A percentile compares a stretch with the other conserved stretches of the same genome.
Conservation (phyloP, 169 alveolate species). For the Cytauxzoon felis region DNA sequence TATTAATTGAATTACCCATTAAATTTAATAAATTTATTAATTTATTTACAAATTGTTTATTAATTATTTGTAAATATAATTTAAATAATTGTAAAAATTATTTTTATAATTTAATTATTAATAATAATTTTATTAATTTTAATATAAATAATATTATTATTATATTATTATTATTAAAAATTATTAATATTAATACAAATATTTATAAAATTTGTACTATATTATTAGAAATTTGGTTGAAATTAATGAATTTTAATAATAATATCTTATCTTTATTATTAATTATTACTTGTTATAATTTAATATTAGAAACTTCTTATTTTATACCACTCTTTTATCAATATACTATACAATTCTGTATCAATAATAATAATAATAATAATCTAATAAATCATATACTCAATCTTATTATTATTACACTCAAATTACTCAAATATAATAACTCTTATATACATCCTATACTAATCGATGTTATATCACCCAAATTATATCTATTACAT, state of each 20-base stretch:
- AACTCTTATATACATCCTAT: conserved; percentile 42
- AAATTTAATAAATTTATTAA: too few relatives aligned
- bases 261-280: background rate
- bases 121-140: too few relatives aligned
- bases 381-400: conserved; percentile 20
- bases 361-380: background rate
- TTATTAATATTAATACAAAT: conserved; percentile 20
- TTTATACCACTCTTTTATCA: conserved; percentile 58
- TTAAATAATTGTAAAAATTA: too few relatives aligned
- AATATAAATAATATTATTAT: conserved; percentile 16
- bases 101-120: too few relatives aligned
- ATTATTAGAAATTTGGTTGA: conserved; percentile 16
- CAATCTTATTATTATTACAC: conserved; percentile 25
- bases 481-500: too few relatives aligned
- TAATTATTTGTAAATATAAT: too few relatives aligned
- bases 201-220: conserved; percentile 20
- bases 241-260: background rate
- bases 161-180: conserved; percentile 29
- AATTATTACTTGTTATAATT: too few relatives aligned
- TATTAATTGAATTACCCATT: too few relatives aligned
- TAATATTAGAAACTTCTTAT: conserved; percentile 35
- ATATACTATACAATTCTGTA: conserved; percentile 9
- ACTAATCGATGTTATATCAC: conserved; percentile 30
- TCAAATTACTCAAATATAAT: conserved; percentile 13
- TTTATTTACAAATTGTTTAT: too few relatives aligned